These are phyloP conservation scores for Aspergillus pseudonomiae DNA, from an alignment of 2,329 filamentous ascomycete species.

Conservation along the genomic window DNA sequence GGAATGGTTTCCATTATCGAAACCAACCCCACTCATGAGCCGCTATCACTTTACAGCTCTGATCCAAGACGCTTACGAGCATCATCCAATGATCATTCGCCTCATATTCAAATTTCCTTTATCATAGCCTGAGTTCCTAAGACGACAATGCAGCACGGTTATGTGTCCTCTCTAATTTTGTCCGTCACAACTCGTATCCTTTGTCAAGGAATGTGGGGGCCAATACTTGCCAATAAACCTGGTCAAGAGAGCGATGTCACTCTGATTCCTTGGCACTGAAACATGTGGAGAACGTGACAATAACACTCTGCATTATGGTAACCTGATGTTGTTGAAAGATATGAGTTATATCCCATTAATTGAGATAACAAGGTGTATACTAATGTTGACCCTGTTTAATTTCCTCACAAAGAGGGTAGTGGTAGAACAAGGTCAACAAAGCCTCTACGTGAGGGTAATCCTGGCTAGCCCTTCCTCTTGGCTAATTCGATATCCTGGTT, in stretches of 20 bases:
- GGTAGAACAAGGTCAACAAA: not conserved
- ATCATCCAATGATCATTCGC: no score
- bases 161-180: no score
- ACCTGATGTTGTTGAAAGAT: not conserved
- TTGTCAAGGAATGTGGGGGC: not conserved
- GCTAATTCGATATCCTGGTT: not conserved
- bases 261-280: not conserved
- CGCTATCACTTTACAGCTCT: no score
- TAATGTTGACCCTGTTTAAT: not conserved
- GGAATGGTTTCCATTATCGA: no score
- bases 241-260: not conserved
- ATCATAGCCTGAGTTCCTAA: no score
- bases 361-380: not conserved
- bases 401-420: not conserved
- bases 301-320: not conserved
- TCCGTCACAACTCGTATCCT: not conserved
- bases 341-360: not conserved
- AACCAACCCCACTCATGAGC: no score
- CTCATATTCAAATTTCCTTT: no score
- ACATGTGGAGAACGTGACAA: not conserved
- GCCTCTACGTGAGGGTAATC: not conserved
- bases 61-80: no score
- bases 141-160: no score
- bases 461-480: not conserved
- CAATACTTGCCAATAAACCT: not conserved